Base-by-base conservation (phyloP, 2,329 filamentous ascomycete genomes). In the Gliomastix tumulicola region DNA sequence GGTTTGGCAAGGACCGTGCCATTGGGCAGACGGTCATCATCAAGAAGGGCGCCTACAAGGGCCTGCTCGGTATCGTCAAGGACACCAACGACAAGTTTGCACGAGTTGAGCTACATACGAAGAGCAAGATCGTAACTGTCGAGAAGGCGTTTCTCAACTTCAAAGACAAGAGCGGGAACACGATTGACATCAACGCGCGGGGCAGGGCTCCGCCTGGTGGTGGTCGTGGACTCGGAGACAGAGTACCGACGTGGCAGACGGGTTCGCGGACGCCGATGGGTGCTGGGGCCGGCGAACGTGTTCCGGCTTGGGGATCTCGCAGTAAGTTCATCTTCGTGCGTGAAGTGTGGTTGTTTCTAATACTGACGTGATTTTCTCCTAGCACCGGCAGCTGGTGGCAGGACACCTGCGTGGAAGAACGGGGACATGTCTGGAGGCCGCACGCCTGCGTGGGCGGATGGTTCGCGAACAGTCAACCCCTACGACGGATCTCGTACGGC, bases 1-100 rank as follows among this genome's bases (percentile, higher is more conserved):
- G 79, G 36, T 88, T 88, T 49, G 79, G 84, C 17, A 79, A 88
- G 27, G 92, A 98, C 58, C 79, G 80, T 38, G 72, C 92, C 20
- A 80, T 97, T 44, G 89, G 89, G 30, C 90, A 95, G 65, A 96
- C 88, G 1, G 88, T 97, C 31, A 87, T 83, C 35, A 84, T 97
- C 52, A 79, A 82, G 39, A 88, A 83, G 54, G 92, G 92, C 20
- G 80, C 84, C 17, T 88, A 90, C 68, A 98, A 98, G 63, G 90
- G 90, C 39, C 71, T 96, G 30, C 69, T 97, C 30, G 92, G 92
- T 49, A 94, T 96, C 46, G 89, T 98, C 49, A 96, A 95, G 56
- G 90, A 97, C 55, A 84, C 90, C 1, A 94, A 87, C 7, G 89
- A 94, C 49, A 77, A 77, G 4, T 79, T 84, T 51, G 90, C 88